Evolutionary conservation across 805 yeast genomes (phyloP).

Genomic region (Saccharomycopsis babjevae): DNA sequence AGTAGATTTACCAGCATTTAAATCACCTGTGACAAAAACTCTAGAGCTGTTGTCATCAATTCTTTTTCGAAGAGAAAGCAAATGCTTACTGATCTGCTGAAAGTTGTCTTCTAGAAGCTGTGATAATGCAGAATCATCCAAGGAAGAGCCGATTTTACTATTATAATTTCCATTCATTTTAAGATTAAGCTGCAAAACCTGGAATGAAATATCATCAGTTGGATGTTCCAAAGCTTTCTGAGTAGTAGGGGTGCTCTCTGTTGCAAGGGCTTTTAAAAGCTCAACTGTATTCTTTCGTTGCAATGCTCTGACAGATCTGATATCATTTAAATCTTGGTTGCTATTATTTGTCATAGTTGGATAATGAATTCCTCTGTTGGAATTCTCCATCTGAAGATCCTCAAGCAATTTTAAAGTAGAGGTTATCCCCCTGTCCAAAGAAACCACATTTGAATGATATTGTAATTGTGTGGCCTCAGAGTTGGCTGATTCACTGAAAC

Average conservation of each 20-base stretch:
- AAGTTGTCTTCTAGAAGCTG: conserved; percentile 62
- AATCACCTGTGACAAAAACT: conserved; percentile 92
- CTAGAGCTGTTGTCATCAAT: conserved; percentile 88
- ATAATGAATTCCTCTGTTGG: conserved; percentile 49
- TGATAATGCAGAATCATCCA: conserved; percentile 63
- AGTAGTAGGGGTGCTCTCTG: conserved; percentile 1
- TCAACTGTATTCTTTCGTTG: conserved; percentile 20
- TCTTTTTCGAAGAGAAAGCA: conserved; percentile 63
- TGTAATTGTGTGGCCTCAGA: conserved; percentile 61
- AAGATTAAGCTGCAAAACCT: conserved; percentile 50
- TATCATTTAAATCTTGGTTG: conserved; percentile 23
- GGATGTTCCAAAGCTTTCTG: conserved; percentile 16
- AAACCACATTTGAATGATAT: conserved; percentile 62
- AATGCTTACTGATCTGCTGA: conserved; percentile 52
- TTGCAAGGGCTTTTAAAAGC: conserved; percentile 22
- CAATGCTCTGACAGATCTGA: conserved; percentile 20
- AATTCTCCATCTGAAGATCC: conserved; percentile 47
- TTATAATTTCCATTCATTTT: conserved; percentile 36
- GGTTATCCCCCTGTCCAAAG: conserved; percentile 52
- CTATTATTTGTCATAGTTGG: conserved; percentile 36
- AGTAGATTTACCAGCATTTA: conserved; percentile 93
- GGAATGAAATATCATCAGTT: conserved; percentile 10
- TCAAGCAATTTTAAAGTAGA: conserved; percentile 40
- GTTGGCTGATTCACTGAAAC: conserved; percentile 9
- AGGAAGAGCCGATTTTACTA: conserved; percentile 37